A percentile compares a stretch with the other conserved stretches of the same genome.
Evolutionary conservation across 305 asterid species (phyloP).

Genomic region (Fraxinus baroniana): DNA sequence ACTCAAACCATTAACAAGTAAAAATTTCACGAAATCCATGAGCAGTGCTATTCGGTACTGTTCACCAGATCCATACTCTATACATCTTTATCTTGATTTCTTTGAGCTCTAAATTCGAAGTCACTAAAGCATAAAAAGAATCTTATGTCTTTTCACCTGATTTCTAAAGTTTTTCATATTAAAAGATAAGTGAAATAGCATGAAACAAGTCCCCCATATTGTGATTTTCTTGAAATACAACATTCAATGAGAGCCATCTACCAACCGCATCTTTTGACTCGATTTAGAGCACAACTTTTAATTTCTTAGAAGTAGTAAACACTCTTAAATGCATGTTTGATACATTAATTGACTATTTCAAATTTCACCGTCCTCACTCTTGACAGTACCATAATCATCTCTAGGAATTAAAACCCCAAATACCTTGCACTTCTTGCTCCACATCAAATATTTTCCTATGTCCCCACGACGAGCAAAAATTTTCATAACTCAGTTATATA

Average conservation of each 20-base stretch:
- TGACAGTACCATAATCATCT: neutral
- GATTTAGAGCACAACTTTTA: neutral
- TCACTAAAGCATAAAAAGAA: neutral
- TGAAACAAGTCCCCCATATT: neutral
- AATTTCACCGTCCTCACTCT: neutral
- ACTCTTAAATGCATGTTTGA: neutral
- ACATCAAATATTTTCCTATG: neutral
- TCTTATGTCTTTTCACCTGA: neutral
- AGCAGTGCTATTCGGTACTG: neutral
- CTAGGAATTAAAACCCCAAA: neutral
- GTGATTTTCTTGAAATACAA: neutral
- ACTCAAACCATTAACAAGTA: neutral
- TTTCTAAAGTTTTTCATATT: neutral
- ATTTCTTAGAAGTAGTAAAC: neutral
- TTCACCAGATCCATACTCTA: neutral
- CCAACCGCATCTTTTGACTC: neutral
- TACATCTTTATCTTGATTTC: neutral
- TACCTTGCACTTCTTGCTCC: constrained; percentile 6
- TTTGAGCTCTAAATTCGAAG: neutral
- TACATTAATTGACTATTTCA: neutral
- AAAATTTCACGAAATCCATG: neutral
- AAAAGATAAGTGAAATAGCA: neutral
- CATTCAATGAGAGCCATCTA: neutral
- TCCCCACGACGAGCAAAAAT: neutral
- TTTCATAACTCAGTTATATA: neutral